Percentiles rank a stretch among this genome's conserved stretches.
Evolutionary conservation across 441 rosid species (phyloP).

Genomic region (Aleurites moluccanus): DNA sequence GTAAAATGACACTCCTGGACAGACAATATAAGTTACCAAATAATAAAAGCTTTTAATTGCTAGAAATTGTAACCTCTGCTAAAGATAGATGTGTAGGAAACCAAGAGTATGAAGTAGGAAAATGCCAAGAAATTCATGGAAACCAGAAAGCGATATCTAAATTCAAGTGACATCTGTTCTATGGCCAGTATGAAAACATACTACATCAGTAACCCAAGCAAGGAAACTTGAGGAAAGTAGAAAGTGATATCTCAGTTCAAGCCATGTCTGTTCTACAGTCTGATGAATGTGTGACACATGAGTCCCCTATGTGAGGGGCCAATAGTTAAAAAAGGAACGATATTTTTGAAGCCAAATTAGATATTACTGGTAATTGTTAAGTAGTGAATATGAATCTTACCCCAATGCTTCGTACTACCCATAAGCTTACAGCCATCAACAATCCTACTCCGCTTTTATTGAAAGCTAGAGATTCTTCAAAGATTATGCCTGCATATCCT

Average conservation of each 20-base stretch:
- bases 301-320: neutral
- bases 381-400: slow-evolving; percentile 42
- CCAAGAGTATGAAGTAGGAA: neutral
- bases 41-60: neutral
- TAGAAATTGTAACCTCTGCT: neutral
- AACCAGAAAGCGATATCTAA: no score
- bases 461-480: slow-evolving; percentile 90
- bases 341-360: neutral
- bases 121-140: no score
- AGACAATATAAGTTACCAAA: neutral
- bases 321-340: neutral
- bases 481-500: slow-evolving; percentile 87
- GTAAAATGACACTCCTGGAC: neutral
- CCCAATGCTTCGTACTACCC: slow-evolving; percentile 87
- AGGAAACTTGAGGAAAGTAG: neutral
- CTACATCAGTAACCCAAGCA: neutral
- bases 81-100: neutral
- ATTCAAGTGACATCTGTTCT: no score
- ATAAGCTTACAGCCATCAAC: slow-evolving; percentile 92
- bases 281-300: neutral
- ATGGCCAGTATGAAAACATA: no score
- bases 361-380: neutral
- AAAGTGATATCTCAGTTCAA: neutral
- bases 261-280: neutral
- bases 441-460: slow-evolving; percentile 93